Base-by-base conservation (phyloP, 768 basidiomycete species). In the Lactarius indigo region DNA sequence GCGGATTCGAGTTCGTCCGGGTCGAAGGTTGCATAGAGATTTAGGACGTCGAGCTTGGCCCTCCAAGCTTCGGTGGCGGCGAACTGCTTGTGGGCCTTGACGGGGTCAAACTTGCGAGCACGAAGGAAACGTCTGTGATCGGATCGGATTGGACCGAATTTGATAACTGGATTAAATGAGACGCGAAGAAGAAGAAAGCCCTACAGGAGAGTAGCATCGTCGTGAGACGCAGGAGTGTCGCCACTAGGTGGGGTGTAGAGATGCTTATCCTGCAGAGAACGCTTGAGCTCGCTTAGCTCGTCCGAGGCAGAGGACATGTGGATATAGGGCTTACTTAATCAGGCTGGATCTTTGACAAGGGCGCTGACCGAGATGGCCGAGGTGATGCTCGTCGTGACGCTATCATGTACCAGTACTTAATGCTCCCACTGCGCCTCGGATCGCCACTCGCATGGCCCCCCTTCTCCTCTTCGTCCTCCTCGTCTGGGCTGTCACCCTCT, bases 81-180 rank as follows among this genome's bases (percentile, higher is more conserved):
- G 72, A 93, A 93, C 73, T 94, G 90, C 66, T 85, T 84, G 75
- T 85, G 79, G 0, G 92, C 91, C 65, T 84, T 83, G 23, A 76
- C 70, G 17, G 82, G 77, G 66, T 90, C 83, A 74, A 87, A 94
- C 64, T 80, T 80, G 65, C 93, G 81, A 6, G 93, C 93, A n/a
- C 91, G 84, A 3, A 94, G 83, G 73, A 93, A 94, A 13, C 93
- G 89, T 30, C 92, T 94, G 13, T 6, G 33, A 47, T 44, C 35
- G 37, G 54, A 52, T 30, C 42, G 26, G 50, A 54, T 58, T 52
- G 42, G 4, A 20, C 33, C 35, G 28, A 50, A 26, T 15, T 30
- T n/a, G 2, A 13, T 28, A 17, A 20, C 18, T 20, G 20, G 31
- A 59, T 17, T 5, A 33, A 15, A 52, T 17, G 28, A 17, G 20